Evolutionary conservation across 306 rosid genomes (phyloP), one percentile per base, ranked within the genome.

Genomic region (Inga leiocalycina): DNA sequence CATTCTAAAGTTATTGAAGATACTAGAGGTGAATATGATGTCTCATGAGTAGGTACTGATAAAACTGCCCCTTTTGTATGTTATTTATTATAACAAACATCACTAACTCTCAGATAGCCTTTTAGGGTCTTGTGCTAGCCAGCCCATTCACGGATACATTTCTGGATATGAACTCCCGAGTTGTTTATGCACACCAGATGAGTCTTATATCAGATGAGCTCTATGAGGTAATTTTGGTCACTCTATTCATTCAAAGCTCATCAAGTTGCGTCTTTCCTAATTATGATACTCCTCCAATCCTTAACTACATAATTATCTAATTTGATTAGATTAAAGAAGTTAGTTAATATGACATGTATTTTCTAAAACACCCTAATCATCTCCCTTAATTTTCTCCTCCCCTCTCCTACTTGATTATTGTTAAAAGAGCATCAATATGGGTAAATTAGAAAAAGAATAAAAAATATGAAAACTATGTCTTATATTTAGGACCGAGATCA

Each of bases 141-240:
- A 72, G 76, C 57, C 76, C 76, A 45, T 0, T 1, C 0, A 24
- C 59, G 3, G 76, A 72, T 72, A 7, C 0, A 1, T 45, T 22
- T 46, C 39, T 45, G 37, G 57, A 45, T 19, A 0, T 0, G 0
- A 72, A 45, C 76, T 24, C 20, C 3, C 3, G 1, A 45, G 41
- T 72, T 72, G 59, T 12, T 22, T 45, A 24, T 46, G 76, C 76
- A 72, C 76, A 72, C 76, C 59, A 45, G 13, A 5, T 72, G 76
- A 14, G 76, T 46, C 76, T 72, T 45, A 13, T 72, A 45, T 72
- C 76, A 14, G 39, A 45, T 45, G 76, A 72, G 39, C 76, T 72
- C 56, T 72, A 72, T 24, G 76, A 72, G 59, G 76, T 72, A 44
- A 24, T 71, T 71, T 71, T 45, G 4, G 10, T 27, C 13, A 45